Percentiles rank a stretch among this genome's conserved stretches.
Evolutionary conservation across 331 rosid species (phyloP).

Genomic region (Malus hybrid): DNA sequence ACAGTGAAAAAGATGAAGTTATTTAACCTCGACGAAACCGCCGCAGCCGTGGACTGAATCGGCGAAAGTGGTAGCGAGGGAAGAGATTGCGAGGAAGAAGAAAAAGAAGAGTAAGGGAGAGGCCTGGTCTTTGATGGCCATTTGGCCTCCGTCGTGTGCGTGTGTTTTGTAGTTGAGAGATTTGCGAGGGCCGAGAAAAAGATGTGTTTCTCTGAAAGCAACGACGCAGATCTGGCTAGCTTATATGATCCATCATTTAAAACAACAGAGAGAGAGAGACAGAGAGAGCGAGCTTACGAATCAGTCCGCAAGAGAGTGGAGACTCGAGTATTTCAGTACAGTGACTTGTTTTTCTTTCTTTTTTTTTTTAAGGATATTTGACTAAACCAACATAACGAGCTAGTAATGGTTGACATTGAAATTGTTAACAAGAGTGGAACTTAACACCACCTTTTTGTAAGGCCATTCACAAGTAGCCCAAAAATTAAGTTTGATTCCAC

Average conservation of each 20-base stretch:
- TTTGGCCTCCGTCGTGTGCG: neutral
- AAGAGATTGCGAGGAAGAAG: conserved; percentile 14
- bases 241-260: neutral
- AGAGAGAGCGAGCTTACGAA: neutral
- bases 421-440: too few relatives aligned
- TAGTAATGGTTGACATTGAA: too few relatives aligned
- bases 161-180: too few relatives aligned
- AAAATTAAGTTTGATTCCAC: too few relatives aligned
- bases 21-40: conserved; percentile 62
- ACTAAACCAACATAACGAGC: too few relatives aligned
- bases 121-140: conserved; percentile 1
- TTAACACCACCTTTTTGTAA: too few relatives aligned
- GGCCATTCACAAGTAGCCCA: too few relatives aligned
- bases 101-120: neutral
- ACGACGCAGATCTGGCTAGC: neutral
- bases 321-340: too few relatives aligned
- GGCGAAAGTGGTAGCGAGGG: conserved; percentile 45
- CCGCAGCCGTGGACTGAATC: conserved; percentile 73
- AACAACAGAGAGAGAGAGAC: neutral
- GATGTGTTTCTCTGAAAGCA: neutral
- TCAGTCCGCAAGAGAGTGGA: neutral
- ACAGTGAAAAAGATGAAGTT: neutral
- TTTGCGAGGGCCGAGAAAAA: neutral
- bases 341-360: too few relatives aligned
- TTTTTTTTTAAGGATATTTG: too few relatives aligned